phyloP scores from a whole-genome alignment of 345 rosid genomes.

The Heritiera littoralis region DNA sequence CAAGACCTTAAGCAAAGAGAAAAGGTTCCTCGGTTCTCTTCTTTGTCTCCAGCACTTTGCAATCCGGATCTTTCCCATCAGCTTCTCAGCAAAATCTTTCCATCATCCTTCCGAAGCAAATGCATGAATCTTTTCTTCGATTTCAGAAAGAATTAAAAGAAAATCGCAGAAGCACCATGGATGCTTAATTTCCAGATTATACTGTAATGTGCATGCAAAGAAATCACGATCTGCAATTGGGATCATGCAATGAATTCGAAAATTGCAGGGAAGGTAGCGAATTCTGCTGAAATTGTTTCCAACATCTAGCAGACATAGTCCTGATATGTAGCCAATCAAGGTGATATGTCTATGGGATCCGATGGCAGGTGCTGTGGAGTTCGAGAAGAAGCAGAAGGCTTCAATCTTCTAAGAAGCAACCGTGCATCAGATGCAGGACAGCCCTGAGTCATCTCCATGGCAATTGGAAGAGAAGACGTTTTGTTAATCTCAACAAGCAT shows the following conservation, averaged over 20 bases:
- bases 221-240: not conserved
- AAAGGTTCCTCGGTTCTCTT: not conserved
- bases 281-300: not conserved
- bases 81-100: not conserved
- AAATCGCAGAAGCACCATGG: not conserved
- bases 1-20: not conserved
- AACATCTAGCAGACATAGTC: not conserved
- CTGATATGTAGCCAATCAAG: conserved; percentile 33
- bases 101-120: too few species aligned
- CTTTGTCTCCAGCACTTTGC: not conserved
- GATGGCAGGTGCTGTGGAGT: conserved; percentile 21
- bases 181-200: not conserved
- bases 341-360: conserved; percentile 46
- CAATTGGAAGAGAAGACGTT: conserved; percentile 61
- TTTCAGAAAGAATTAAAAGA: not conserved
- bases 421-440: conserved; percentile 66
- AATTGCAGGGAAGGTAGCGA: not conserved
- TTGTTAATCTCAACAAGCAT: conserved; percentile 67
- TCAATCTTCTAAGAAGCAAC: conserved; percentile 69
- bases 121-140: too few species aligned
- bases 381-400: conserved; percentile 26
- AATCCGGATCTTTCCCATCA: not conserved
- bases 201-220: not conserved
- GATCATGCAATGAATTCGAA: not conserved
- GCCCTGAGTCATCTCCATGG: conserved; percentile 71